Evolutionary conservation across 2,329 filamentous ascomycete genomes (phyloP), one percentile per base, ranked within the genome.

Genomic region (Neonectria coccinea): DNA sequence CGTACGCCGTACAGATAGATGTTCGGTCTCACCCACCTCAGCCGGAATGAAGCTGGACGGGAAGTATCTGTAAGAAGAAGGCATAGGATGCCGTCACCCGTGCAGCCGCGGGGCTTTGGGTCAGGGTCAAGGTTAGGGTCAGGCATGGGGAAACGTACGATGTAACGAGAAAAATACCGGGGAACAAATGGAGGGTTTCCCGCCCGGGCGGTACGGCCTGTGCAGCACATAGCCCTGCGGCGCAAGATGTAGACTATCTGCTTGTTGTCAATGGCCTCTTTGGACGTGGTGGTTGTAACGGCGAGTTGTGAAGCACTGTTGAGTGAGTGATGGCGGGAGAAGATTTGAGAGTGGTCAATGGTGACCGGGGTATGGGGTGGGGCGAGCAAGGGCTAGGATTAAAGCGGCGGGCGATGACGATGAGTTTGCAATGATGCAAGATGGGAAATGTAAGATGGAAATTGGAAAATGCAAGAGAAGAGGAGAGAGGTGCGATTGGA

Each of bases 121-220:
- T 22, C 33, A 45, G 53, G 12, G 29, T 31, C 29, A 25, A 25
- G 25, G 29, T n/a, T 10, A 18, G 33, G 41, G 31, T 18, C 54
- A 62, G n/a, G n/a, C n/a, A 18, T 63, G 54, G 44, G 25, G 41
- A 66, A 69, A 72, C 71, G 68, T 72, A 73, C 69, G 66, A 73
- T 65, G 42, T 45, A 64, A 39, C 59, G 55, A 56, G 14, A 57
- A 39, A 51, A 51, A 33, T 18, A 6, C 18, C 48, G 22, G 48
- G 48, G 47, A 18, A 22, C 7, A 39, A 39, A 14, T 31, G 27
- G 27, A n/a, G 27, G 8, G 27, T 31, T 11, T 50, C 47, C 47
- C 25, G 47, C 27, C 16, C 16, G 18, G 11, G 27, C 27, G 47
- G 47, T 50, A 50, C 16, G 16, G 27, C 29, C 18, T 50, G 8